These are phyloP conservation scores for Carallia brachiata DNA, from an alignment of 345 rosid species.

Conservation along the genomic window DNA sequence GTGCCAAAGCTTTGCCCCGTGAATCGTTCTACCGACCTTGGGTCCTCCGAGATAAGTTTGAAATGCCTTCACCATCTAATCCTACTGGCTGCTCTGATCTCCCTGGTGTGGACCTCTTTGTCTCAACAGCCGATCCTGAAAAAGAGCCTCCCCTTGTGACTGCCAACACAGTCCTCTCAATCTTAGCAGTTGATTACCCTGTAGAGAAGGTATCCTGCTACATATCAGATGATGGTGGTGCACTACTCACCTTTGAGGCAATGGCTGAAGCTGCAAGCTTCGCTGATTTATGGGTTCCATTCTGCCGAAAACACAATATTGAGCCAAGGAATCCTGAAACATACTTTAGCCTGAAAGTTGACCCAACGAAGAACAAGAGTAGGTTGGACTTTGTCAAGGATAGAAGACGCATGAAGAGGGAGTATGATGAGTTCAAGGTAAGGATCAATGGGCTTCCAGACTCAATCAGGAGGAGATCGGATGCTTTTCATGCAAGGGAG, in stretches of 20 bases:
- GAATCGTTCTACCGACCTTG: conserved; percentile 82
- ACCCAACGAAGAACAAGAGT: conserved; percentile 86
- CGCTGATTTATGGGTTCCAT: conserved; percentile 92
- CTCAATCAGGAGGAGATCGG: conserved; percentile 83
- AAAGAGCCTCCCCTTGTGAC: conserved; percentile 89
- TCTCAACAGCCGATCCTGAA: conserved; percentile 92
- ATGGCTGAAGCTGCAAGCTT: conserved; percentile 98
- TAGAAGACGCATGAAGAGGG: conserved; percentile 73
- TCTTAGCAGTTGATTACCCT: conserved; percentile 76
- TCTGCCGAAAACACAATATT: conserved; percentile 79
- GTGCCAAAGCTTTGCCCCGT: conserved; percentile 78
- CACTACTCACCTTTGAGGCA: conserved; percentile 90
- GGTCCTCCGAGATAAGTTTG: conserved; percentile 80
- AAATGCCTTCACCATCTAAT: conserved; percentile 77
- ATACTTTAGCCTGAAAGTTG: conserved; percentile 70
- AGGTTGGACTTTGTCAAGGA: conserved; percentile 82
- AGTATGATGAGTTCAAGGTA: conserved; percentile 91
- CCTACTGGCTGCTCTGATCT: conserved; percentile 88
- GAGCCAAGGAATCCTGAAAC: conserved; percentile 87
- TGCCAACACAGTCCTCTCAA: conserved; percentile 83
- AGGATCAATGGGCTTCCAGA: conserved; percentile 85
- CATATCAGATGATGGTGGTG: conserved; percentile 88
- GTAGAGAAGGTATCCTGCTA: conserved; percentile 83
- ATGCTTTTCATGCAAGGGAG: conserved; percentile 90
- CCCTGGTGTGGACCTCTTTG: conserved; percentile 81